phyloP scores from a whole-genome alignment of 129 eudicot genomes.

The Lactuca sativa region DNA sequence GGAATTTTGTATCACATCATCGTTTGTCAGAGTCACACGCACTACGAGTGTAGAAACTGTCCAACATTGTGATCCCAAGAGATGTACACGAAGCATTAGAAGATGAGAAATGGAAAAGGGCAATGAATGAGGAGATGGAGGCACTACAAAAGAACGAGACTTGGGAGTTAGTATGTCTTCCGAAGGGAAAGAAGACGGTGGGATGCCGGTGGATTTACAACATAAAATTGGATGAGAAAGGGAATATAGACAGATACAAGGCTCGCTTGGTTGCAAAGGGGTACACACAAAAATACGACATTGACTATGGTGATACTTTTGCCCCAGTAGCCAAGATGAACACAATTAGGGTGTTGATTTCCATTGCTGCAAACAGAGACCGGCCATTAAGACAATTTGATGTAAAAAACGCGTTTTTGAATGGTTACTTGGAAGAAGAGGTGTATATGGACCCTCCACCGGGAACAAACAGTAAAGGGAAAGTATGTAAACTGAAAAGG shows the following conservation, averaged over 20 bases:
- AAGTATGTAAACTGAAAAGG: constrained; percentile 11
- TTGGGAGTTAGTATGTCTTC: constrained; percentile 2
- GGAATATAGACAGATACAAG: background rate
- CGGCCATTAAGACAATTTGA: constrained; percentile 5
- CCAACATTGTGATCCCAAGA: constrained; percentile 8
- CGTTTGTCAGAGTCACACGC: constrained; percentile 1
- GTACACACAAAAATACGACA: too few relatives aligned
- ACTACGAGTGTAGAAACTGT: background rate
- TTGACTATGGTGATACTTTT: too few relatives aligned
- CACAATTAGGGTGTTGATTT: background rate
- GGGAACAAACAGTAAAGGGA: background rate
- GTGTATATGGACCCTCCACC: constrained; percentile 15
- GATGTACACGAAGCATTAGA: constrained; percentile 6
- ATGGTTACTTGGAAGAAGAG: constrained; percentile 13
- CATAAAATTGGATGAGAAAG: background rate
- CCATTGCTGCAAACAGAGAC: background rate
- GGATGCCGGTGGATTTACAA: constrained; percentile 17
- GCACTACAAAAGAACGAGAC: constrained; percentile 5
- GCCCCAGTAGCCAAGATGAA: constrained; percentile 4
- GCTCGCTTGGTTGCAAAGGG: constrained; percentile 1
- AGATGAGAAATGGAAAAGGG: background rate
- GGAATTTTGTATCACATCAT: constrained; percentile 11
- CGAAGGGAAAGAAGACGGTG: constrained; percentile 2
- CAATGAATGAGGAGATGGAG: constrained; percentile 14
- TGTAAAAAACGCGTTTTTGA: constrained; percentile 3